A percentile compares a stretch with the other conserved stretches of the same genome.
Conservation (phyloP, 106 monocot genomes). For the Platanthera guangdongensis region DNA sequence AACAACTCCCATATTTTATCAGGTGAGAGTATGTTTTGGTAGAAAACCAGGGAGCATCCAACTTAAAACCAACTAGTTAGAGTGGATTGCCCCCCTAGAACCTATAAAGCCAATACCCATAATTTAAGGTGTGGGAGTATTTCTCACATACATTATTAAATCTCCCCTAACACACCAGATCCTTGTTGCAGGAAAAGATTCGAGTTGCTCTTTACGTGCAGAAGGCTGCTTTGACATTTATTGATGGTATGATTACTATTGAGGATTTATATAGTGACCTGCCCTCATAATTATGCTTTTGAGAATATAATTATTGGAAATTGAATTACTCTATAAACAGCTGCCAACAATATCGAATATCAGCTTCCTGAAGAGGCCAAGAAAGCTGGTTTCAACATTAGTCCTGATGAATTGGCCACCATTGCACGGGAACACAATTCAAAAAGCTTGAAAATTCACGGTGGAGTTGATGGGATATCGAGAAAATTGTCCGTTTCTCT, state of each 20-base stretch:
- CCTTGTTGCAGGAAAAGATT: conserved; percentile 62
- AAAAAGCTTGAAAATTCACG: conserved; percentile 41
- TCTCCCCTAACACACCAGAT: neutral
- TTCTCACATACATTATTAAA: neutral
- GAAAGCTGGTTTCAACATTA: conserved; percentile 53
- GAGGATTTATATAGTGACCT: neutral
- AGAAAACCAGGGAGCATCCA: too few relatives aligned
- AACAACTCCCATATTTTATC: too few relatives aligned
- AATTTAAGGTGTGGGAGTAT: neutral
- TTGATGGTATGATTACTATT: conserved; percentile 50
- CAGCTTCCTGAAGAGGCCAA: conserved; percentile 35
- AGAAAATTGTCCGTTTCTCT: conserved; percentile 39
- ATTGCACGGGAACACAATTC: conserved; percentile 53
- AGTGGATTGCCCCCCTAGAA: too few relatives aligned
- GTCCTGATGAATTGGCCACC: conserved; percentile 75
- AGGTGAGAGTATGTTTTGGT: too few relatives aligned
- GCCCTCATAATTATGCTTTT: neutral
- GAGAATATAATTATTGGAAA: neutral
- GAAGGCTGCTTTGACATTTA: conserved; percentile 80
- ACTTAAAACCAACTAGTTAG: too few relatives aligned
- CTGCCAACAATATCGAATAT: conserved; percentile 35
- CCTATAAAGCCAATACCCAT: too few relatives aligned
- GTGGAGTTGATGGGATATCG: conserved; percentile 59
- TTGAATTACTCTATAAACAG: conserved; percentile 10
- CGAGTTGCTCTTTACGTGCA: conserved; percentile 79